Conservation (phyloP, 192 early-diverging fungal genomes). For the Chytriomyces sp. region DNA sequence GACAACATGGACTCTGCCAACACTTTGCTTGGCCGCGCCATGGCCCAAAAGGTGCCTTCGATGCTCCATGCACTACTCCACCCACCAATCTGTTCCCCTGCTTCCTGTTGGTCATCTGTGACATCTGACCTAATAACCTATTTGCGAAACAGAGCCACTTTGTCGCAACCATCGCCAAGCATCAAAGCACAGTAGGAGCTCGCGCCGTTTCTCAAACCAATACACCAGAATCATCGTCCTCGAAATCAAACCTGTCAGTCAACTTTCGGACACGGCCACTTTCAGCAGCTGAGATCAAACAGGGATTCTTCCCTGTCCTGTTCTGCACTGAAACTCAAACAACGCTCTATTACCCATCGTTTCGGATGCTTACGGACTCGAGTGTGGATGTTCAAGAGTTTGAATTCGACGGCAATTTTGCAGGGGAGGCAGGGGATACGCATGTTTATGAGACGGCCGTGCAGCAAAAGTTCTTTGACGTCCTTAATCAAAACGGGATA, state of each 20-base stretch:
- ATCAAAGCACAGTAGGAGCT: neutral
- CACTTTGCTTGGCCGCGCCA: constrained; percentile 8
- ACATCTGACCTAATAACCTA: too few relatives aligned
- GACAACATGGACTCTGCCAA: too few relatives aligned
- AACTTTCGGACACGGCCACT: constrained; percentile 31
- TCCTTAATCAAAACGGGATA: constrained; percentile 25
- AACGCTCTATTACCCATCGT: constrained; percentile 26
- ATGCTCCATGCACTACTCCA: neutral
- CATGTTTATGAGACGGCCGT: constrained; percentile 27
- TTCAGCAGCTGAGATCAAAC: neutral
- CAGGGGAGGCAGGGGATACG: neutral
- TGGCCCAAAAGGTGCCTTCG: constrained; percentile 16
- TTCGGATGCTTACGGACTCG: constrained; percentile 21
- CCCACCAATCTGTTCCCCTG: neutral
- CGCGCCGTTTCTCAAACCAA: too few relatives aligned
- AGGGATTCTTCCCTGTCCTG: constrained; percentile 18
- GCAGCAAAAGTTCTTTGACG: constrained; percentile 17
- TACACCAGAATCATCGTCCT: neutral
- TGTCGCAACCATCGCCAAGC: constrained; percentile 11
- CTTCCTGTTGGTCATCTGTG: too few relatives aligned
- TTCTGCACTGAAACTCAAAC: constrained; percentile 12
- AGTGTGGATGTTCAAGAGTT: constrained; percentile 25
- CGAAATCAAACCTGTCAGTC: constrained; percentile 1
- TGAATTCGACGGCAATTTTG: constrained; percentile 10
- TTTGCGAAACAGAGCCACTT: neutral